Percentiles rank a stretch among this genome's conserved stretches.
These are phyloP conservation scores for Tetradesmus obliquus DNA, from an alignment of 139 green algal species.

Conservation along the genomic window DNA sequence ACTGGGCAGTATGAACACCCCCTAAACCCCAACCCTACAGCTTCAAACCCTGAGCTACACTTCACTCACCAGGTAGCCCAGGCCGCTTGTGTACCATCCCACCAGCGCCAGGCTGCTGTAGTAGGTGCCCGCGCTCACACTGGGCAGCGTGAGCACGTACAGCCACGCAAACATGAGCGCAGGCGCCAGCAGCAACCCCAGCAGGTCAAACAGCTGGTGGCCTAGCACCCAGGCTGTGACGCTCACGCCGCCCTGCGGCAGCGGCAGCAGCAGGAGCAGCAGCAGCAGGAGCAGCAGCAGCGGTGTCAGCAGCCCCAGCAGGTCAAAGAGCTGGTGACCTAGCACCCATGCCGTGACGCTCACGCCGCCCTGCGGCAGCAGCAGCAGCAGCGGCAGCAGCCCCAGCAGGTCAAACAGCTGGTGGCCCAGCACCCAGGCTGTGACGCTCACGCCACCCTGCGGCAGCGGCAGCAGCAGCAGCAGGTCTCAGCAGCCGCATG, in stretches of 20 bases:
- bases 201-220: slow-evolving; percentile 36
- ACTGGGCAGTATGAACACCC: no score
- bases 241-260: not conserved
- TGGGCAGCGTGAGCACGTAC: slow-evolving; percentile 25
- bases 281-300: not conserved
- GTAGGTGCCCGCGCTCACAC: not conserved
- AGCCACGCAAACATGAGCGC: slow-evolving; percentile 12
- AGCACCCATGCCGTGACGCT: not conserved
- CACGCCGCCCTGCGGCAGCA: not conserved
- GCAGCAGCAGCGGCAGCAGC: not conserved
- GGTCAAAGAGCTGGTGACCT: not conserved
- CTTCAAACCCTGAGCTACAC: no score
- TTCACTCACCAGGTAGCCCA: slow-evolving; percentile 23
- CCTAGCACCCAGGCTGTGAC: not conserved
- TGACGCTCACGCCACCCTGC: not conserved
- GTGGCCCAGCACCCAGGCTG: not conserved
- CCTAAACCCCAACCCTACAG: no score
- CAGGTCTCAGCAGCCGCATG: not conserved
- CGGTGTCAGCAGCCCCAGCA: not conserved
- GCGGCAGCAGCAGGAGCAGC: not conserved
- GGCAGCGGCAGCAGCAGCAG: not conserved
- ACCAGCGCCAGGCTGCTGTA: not conserved
- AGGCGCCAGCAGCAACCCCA: slow-evolving; percentile 11
- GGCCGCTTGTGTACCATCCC: not conserved
- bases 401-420: not conserved